Percentiles rank a stretch among this genome's conserved stretches.
Conservation (phyloP, 2,329 filamentous ascomycete species). For the Curvularia spicifera region DNA sequence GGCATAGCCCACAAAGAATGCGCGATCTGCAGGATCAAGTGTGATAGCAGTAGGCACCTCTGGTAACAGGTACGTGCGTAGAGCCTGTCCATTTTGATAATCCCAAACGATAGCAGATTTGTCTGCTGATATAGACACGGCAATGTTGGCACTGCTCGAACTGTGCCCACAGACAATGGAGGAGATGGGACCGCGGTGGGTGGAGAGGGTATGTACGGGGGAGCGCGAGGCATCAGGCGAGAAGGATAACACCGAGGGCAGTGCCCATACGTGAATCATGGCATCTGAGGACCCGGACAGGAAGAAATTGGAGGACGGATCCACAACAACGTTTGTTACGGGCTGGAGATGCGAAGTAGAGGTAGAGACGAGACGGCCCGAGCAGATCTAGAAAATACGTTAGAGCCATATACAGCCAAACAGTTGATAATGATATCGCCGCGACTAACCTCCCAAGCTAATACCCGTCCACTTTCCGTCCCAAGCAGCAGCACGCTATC, state of each 20-base stretch:
- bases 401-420: constrained; percentile 13
- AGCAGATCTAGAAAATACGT: constrained; percentile 63
- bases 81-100: constrained; percentile 75
- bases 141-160: constrained; percentile 76
- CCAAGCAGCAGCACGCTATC: constrained; percentile 75
- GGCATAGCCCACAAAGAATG: constrained; percentile 79
- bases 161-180: constrained; percentile 68
- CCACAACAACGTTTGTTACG: constrained; percentile 75
- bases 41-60: constrained; percentile 73
- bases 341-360: constrained; percentile 79
- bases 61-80: constrained; percentile 83
- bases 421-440: neutral
- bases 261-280: constrained; percentile 90
- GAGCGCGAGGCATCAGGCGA: constrained; percentile 61
- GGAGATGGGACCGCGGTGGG: constrained; percentile 77
- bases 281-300: constrained; percentile 84
- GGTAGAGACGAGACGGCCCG: constrained; percentile 77
- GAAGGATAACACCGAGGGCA: constrained; percentile 74
- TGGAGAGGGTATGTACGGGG: constrained; percentile 77
- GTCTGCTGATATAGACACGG: constrained; percentile 82
- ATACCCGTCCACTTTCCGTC: constrained; percentile 82
- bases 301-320: constrained; percentile 73
- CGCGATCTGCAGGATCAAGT: constrained; percentile 83
- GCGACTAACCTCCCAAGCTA: constrained; percentile 84
- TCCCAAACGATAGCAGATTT: constrained; percentile 94